Evolutionary conservation across 768 basidiomycete genomes (phyloP), one percentile per base, ranked within the genome.

Genomic region (Zangia roseola): DNA sequence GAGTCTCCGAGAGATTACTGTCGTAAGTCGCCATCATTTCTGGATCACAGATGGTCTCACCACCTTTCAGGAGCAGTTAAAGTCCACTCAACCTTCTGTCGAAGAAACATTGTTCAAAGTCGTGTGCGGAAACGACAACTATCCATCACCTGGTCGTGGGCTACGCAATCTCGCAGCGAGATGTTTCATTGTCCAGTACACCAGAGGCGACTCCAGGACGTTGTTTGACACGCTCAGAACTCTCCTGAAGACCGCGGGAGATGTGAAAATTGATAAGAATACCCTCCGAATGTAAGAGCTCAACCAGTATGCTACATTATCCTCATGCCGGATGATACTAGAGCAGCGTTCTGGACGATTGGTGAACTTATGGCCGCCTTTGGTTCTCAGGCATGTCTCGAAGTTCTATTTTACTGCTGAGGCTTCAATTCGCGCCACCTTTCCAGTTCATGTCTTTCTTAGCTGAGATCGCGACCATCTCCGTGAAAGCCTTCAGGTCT

Each of bases 391-490:
- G 93, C 89, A 63, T 47, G 84, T 60, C 13, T 16, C n/a, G 30
- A 34, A 14, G 16, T 5, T 30, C 26, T 37, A n/a, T 38, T 36
- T 20, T 9, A 12, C 23, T 21, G 24, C n/a, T 39, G 34, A 45
- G 7, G 6, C 24, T 34, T 39, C 16, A 24, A 16, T 39, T 44
- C 36, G 19, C 51, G n/a, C 35, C 10, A 30, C 31, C 16, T 24
- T 26, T 41, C 2, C 54, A 98, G 91, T 84, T 94, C 64, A 95
- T 97, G 94, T 97, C 94, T 0, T 88, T 94, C 57, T 87, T 94
- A 83, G 79, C 85, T 24, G 95, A 98, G 63, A 88, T 94, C 28
- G 71, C 81, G 17, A 71, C 75, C 2, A 73, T 82, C 0, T 74
- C 84, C 0, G 66, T 90, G 36, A 91, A 84, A 64, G 80, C 85